Percentiles rank a stretch among this genome's conserved stretches.
phyloP scores from a whole-genome alignment of 129 eudicot species.

The Calendula officinalis region DNA sequence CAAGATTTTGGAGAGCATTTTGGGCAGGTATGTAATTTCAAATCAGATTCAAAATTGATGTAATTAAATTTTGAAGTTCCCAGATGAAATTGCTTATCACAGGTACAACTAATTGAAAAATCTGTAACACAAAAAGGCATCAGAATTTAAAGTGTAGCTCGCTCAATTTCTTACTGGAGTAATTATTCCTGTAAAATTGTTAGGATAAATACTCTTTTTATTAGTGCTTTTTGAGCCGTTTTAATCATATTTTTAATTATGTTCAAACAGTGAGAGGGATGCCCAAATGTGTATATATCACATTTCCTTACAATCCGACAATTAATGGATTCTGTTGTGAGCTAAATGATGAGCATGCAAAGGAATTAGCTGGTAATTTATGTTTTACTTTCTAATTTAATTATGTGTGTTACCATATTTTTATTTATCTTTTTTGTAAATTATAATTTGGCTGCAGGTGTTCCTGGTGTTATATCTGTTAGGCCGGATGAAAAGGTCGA shows the following conservation, averaged over 20 bases:
- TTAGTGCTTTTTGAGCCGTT: not conserved
- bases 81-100: slow-evolving; percentile 6
- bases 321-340: slow-evolving; percentile 89
- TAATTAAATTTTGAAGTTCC: not conserved
- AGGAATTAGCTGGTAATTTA: slow-evolving; percentile 59
- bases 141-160: too few relatives aligned
- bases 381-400: not conserved
- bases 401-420: not conserved
- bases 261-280: slow-evolving; percentile 62
- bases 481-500: slow-evolving; percentile 53
- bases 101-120: not conserved
- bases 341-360: slow-evolving; percentile 70
- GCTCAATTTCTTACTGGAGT: too few relatives aligned
- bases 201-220: too few relatives aligned
- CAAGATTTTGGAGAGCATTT: slow-evolving; percentile 39
- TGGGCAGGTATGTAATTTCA: slow-evolving; percentile 55
- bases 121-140: too few relatives aligned
- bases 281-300: slow-evolving; percentile 95
- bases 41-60: not conserved
- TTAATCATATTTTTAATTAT: slow-evolving; percentile 6
- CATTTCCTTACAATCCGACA: slow-evolving; percentile 58
- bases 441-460: slow-evolving; percentile 43
- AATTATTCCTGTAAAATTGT: too few relatives aligned
- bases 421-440: slow-evolving; percentile 3
- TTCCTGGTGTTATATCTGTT: slow-evolving; percentile 78